Evolutionary conservation across 352 stramenopile species (phyloP), one percentile per base, ranked within the genome.

Genomic region (Phytophthora hibernalis): DNA sequence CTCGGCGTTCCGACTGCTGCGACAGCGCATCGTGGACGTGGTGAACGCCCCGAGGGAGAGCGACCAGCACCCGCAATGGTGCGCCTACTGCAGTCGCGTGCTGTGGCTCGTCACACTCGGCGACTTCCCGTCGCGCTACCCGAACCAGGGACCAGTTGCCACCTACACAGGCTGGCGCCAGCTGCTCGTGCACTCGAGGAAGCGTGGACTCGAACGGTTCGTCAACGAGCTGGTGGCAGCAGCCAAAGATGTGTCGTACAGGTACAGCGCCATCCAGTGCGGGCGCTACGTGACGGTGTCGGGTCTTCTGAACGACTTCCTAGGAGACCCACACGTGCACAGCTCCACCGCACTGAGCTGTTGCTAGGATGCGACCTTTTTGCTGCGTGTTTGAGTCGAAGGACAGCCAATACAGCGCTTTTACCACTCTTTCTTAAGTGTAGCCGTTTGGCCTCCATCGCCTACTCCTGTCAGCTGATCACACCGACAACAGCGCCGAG

Each of bases 111-210:
- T 73, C 5, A 66, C 66, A 16, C 69, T 65, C 1, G 70, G 55
- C 5, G 28, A 77, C 37, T 91, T 91, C 44, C 78, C 82, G 37
- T 82, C 79, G 45, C 82, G 80, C 0, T 79, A 58, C 21, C 70
- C 70, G 16, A 38, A 79, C 10, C n/a, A 55, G 35, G 50, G 61
- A 0, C n/a, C 43, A 2, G 20, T 79, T 10, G 65, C 72, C 24
- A 66, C 40, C 22, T 69, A 64, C 57, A 68, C 62, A 7, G 68
- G 50, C 3, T 76, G 49, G 62, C 43, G 62, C 28, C 37, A 59
- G 6, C 47, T 76, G 47, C 52, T 76, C 7, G 53, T 66, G 48
- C 50, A 65, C 10, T 74, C 69, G 15, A 59, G 67, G 22, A 71
- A 65, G 35, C 67, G 74, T 24, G 56, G 56, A 1, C 66, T 90